Evolutionary conservation across 116 monocot species (phyloP), one percentile per base, ranked within the genome.

Genomic region (Phalaenopsis hybrid): DNA sequence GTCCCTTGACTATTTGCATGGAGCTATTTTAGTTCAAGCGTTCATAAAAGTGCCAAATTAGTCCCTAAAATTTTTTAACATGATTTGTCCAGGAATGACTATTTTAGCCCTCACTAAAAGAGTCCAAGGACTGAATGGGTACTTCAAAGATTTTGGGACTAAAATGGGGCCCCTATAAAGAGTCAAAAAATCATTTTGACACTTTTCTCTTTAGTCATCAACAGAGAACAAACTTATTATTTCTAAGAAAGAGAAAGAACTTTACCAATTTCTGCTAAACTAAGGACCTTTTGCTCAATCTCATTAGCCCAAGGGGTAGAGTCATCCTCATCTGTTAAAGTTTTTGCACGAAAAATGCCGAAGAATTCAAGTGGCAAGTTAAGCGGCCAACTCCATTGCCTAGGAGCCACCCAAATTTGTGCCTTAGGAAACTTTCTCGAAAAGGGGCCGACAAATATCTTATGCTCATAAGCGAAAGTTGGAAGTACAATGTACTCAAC

Each of bases 341-440:
- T 65, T 83, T 86, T 94, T 76, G 97, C 86, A 58, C 92, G 86
- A 70, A 97, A 97, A 77, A 97, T 94, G 18, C 94, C 97, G 82
- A 97, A 94, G 78, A 97, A 97, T 79, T 94, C 91, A 37, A 94
- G 93, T 25, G 97, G 97, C 81, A 97, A 83, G 84, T 97, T 93
- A 57, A 97, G 84, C 37, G 97, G 97, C 97, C 97, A 97, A 85
- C 97, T 97, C 94, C 97, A 97, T 45, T 97, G 94, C 84, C 97
- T 91, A 28, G 94, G 97, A 51, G 97, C 97, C 74, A 94, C 97
- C 94, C 94, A 97, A 43, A 97, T 84, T 78, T 93, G 88, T 57
- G 97, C 97, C 75, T 49, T 84, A 34, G 91, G 94, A 34, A 97
- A 94, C 81, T 97, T 97, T 59, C 97, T 90, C 21, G 97, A 94